Base-by-base conservation (phyloP, 164 flowering plant species). In the Nelumbo lutea region DNA sequence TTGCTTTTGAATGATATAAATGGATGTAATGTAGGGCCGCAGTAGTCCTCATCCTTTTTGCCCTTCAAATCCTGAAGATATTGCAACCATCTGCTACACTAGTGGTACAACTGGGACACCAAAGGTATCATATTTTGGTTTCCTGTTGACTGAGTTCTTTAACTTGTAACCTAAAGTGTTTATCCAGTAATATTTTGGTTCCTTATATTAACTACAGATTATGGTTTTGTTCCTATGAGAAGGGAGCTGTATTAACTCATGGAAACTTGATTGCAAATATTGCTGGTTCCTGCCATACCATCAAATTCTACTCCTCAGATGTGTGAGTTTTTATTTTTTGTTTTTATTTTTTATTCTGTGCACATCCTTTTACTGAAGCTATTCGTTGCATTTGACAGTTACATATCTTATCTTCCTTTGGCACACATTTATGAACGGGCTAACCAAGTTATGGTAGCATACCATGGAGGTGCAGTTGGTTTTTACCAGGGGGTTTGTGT, bases 91-190 rank as follows among this genome's bases (percentile, higher is more conserved):
- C 72, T 96, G 99, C 80, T 96, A 92, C 71, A 96, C 99, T 61
- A 96, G 99, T 83, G 99, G 99, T 68, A 96, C 99, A 15, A 96
- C 99, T 59, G 99, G 99, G 68, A 89, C 95, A 64, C 99, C 99
- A 44, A 95, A 95, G 97, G 98, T 95, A 78, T 64, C 43, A 2
- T 42, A 45, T 6, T 27, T 56, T 9, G 47, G 39, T 51, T 44
- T 41, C 43, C n/a, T 43, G 10, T 8, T n/a, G n/a, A 2, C 15
- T 75, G n/a, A 51, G 8, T 48, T 70, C 44, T 14, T 38, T 43
- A 27, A 14, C 51, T 53, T 43, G 45, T 58, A 41, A 56, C 56
- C 39, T 52, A 48, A 42, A 52, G 9, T 13, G 27, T 6, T 57
- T 57, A 27, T 51, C 41, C 9, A 11, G 1, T 10, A 11, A 11